Evolutionary conservation across 1,139 yeast species (phyloP).

Genomic region (Ogataea hybrid): DNA sequence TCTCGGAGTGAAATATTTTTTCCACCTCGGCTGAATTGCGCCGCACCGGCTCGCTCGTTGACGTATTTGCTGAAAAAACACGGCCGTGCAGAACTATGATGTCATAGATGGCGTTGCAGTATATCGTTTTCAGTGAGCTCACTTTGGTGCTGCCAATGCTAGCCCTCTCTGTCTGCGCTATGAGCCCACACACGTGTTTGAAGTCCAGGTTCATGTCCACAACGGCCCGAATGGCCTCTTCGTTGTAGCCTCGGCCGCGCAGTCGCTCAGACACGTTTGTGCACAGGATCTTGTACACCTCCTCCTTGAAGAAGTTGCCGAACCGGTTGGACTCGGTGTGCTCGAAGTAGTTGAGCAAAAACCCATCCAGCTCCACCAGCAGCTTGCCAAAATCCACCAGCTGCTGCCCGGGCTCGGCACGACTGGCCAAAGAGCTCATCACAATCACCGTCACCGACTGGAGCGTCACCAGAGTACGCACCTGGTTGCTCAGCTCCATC

Average conservation of each 20-base stretch:
- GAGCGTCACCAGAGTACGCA: conserved; percentile 13
- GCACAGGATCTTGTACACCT: conserved; percentile 15
- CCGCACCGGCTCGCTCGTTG: conserved; percentile 1
- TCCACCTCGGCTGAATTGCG: conserved; percentile 1
- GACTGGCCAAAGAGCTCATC: conserved; percentile 16
- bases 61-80: not conserved
- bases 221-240: conserved; percentile 5
- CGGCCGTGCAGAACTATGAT: conserved; percentile 10
- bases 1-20: conserved; percentile 3
- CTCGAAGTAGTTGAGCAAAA: conserved; percentile 13
- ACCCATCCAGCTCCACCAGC: conserved; percentile 12
- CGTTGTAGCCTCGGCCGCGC: not conserved
- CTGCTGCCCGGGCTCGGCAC: conserved; percentile 7
- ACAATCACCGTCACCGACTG: conserved; percentile 20
- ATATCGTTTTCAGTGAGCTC: conserved; percentile 18
- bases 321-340: conserved; percentile 14
- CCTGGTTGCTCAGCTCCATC: conserved; percentile 13
- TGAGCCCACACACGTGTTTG: conserved; percentile 15
- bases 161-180: conserved; percentile 19
- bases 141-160: conserved; percentile 17
- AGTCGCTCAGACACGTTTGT: conserved; percentile 9
- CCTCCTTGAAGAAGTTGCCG: conserved; percentile 15
- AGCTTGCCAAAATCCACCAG: conserved; percentile 12
- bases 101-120: conserved; percentile 12
- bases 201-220: conserved; percentile 18